Evolutionary conservation across 179 eudicot genomes (phyloP).

Genomic region (Amaranthus tricolor): DNA sequence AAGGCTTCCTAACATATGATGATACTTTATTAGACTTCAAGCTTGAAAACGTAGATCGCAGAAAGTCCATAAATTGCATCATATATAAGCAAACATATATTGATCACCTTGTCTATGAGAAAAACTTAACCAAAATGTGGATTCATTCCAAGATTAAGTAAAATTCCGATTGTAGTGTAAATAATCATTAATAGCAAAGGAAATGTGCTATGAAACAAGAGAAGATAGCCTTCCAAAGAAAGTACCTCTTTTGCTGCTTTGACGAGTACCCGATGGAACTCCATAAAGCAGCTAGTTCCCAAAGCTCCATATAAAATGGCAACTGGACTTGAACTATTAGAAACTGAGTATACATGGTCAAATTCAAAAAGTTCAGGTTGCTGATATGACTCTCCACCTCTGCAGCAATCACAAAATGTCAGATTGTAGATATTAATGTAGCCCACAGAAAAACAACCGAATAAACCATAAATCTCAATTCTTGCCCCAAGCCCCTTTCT

Average conservation of each 20-base stretch:
- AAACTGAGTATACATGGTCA: conserved; percentile 73
- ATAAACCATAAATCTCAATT: background rate
- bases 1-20: background rate
- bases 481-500: background rate
- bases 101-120: background rate
- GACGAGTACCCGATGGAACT: conserved; percentile 64
- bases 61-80: background rate
- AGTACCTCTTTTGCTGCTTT: conserved; percentile 80
- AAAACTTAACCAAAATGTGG: background rate
- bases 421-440: background rate
- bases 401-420: conserved; percentile 26
- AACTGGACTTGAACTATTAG: conserved; percentile 64
- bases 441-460: background rate
- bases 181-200: background rate
- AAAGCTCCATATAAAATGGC: conserved; percentile 94
- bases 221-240: conserved; percentile 6
- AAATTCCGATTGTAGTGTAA: background rate
- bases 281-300: conserved; percentile 76
- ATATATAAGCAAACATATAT: background rate
- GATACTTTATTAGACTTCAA: background rate
- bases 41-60: background rate
- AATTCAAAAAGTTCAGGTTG: conserved; percentile 90
- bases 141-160: background rate
- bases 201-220: background rate
- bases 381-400: conserved; percentile 59